Base-by-base conservation (phyloP, 2,329 filamentous ascomycete genomes). In the Colletotrichum phormii region DNA sequence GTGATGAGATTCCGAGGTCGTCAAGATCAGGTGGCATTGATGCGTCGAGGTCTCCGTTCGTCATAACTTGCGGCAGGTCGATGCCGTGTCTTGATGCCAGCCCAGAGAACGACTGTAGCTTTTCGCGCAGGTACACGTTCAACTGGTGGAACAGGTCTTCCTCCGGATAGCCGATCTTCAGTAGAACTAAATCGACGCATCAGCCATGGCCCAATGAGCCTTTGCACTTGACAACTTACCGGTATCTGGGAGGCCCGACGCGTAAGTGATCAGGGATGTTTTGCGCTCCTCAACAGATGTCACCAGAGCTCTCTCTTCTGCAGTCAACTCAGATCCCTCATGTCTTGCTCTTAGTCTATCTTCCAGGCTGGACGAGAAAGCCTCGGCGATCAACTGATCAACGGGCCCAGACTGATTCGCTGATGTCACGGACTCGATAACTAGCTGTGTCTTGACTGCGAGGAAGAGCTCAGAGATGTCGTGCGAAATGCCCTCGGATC, bases 301-400 rank as follows among this genome's bases (percentile, higher is more conserved):
- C 9, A 83, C 74, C 33, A 84, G 80, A 9, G 78, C 78, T 55
- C 80, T 77, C 66, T 84, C 82, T 31, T 82, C 78, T 75, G 82
- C 74, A 72, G 78, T 82, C 22, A 82, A 74, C 64, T 80, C 79
- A 26, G 77, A 74, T 18, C 78, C 78, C 3, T 78, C 78, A 61
- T 81, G 80, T 42, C 81, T 77, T 24, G 77, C 76, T 12, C 79
- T 83, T 59, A 88, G 76, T 57, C 82, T 82, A 12, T 85, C 84
- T 31, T 92, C 86, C 2, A 93, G 80, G 5, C 92, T 84, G 9
- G 86, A 82, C 7, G 87, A 84, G 46, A 94, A 85, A 3, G 89
- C 85, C 65, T 90, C 87, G 12, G 87, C 86, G 18, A 92, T 79
- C 22, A 87, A 82, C 18, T 90, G 87, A 15, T 89, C 89, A 49